Base-by-base conservation (phyloP, 176 grass and related monocot species). In the Carex littledalei region DNA sequence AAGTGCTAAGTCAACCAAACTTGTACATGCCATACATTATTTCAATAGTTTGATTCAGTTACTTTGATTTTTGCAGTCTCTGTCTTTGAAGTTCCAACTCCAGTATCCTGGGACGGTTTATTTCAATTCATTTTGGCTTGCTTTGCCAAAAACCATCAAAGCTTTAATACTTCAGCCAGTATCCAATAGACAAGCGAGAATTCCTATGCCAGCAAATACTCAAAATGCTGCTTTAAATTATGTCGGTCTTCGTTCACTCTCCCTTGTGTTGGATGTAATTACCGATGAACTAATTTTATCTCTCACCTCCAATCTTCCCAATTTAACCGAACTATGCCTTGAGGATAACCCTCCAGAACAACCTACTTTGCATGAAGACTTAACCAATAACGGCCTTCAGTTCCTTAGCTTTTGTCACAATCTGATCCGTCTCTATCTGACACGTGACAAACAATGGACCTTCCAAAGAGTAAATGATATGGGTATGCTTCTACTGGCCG, bases 381-480 rank as follows among this genome's bases (percentile, higher is more conserved):
- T 98, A 86, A 93, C 91, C 32, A 98, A 98, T 84, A 58, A 87
- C 0, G 93, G 95, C 50, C 81, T 98, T 77, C 89, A 98, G 86
- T 86, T 91, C 29, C 91, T 98, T 72, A 87, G 89, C n/a, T 88
- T 92, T 63, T 92, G 87, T 89, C 77, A 91, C 80, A 95, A 90
- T 72, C 86, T 98, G 86, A 89, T 81, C 62, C 80, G 83, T 84
- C 86, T 98, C 32, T 98, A 88, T 83, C 88, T 98, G 65, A 86
- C 87, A 20, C 93, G 91, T 24, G 86, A 85, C 55, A 94, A 89
- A 80, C 84, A 82, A 76, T 85, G 67, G n/a, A 87, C 87, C 45
- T 98, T 98, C 66, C 92, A 83, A 90, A 79, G 91, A 57, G 95
- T 95, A 62, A 98, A 94, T 3, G 95, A 98, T 88, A 87, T 98